phyloP scores from a whole-genome alignment of 2,329 filamentous ascomycete species.

The Nothomitra cinnamomea region DNA sequence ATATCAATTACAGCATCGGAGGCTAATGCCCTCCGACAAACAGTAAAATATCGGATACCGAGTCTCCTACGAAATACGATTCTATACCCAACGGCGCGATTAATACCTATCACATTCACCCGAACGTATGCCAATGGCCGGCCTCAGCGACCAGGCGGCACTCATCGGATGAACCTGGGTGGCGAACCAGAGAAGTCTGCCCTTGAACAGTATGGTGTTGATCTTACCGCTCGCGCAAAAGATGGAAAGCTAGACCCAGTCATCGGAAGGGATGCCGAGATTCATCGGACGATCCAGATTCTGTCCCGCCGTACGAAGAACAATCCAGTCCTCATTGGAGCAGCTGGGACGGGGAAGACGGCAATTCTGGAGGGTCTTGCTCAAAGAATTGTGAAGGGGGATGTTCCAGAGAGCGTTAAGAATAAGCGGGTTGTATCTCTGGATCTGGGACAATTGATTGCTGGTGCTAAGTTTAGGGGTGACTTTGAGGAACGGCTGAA shows the following conservation, averaged over 20 bases:
- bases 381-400: slow-evolving; percentile 74
- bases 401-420: slow-evolving; percentile 91
- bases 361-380: slow-evolving; percentile 83
- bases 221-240: slow-evolving; percentile 70
- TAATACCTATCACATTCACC: background rate
- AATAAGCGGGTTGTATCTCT: slow-evolving; percentile 78
- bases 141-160: slow-evolving; percentile 79
- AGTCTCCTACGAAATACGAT: background rate
- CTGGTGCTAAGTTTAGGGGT: slow-evolving; percentile 85
- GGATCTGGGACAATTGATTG: slow-evolving; percentile 83
- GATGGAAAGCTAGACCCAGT: slow-evolving; percentile 90
- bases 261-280: slow-evolving; percentile 81
- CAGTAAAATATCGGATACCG: background rate
- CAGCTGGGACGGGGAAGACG: slow-evolving; percentile 84
- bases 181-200: slow-evolving; percentile 65
- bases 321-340: slow-evolving; percentile 85
- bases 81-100: background rate
- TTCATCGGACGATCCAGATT: slow-evolving; percentile 87
- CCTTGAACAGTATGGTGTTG: slow-evolving; percentile 78
- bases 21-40: background rate
- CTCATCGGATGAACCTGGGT: slow-evolving; percentile 82
- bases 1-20: slow-evolving; percentile 10
- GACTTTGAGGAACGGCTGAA: slow-evolving; percentile 94
- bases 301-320: slow-evolving; percentile 88
- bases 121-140: slow-evolving; percentile 38